A percentile compares a stretch with the other conserved stretches of the same genome.
These are phyloP conservation scores for Claviceps citrina DNA, from an alignment of 2,329 filamentous ascomycete species.

Conservation along the genomic window DNA sequence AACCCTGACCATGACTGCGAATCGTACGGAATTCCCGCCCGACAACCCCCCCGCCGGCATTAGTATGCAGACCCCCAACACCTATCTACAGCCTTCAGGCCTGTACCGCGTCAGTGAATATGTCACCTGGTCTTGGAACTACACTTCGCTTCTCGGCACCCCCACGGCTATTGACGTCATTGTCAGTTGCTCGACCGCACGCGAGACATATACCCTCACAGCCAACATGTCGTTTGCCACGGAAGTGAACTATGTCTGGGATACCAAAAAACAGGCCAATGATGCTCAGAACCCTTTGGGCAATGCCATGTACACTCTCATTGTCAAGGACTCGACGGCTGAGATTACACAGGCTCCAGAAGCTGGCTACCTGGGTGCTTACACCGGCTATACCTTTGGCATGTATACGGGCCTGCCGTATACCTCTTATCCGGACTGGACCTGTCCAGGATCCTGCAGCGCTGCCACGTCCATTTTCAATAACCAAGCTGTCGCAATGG, in stretches of 20 bases:
- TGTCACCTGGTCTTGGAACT: slow-evolving; percentile 50
- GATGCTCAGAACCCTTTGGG: slow-evolving; percentile 31
- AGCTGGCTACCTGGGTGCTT: slow-evolving; percentile 39
- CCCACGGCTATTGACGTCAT: slow-evolving; percentile 47
- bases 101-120: slow-evolving; percentile 46
- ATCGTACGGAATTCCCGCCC: slow-evolving; percentile 28
- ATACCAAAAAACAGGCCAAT: slow-evolving; percentile 36
- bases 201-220: slow-evolving; percentile 44
- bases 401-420: slow-evolving; percentile 40
- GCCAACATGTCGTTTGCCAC: slow-evolving; percentile 45
- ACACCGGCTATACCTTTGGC: slow-evolving; percentile 37
- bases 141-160: slow-evolving; percentile 41
- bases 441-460: slow-evolving; percentile 43
- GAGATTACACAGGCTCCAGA: slow-evolving; percentile 33
- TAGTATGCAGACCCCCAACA: slow-evolving; percentile 36
- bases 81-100: slow-evolving; percentile 26
- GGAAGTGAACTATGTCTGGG: slow-evolving; percentile 40
- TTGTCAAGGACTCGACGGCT: slow-evolving; percentile 44
- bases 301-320: slow-evolving; percentile 42
- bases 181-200: slow-evolving; percentile 36
- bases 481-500: slow-evolving; percentile 32
- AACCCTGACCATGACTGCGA: slow-evolving; percentile 14
- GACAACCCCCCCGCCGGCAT: slow-evolving; percentile 35
- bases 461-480: slow-evolving; percentile 33
- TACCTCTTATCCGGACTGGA: slow-evolving; percentile 34